These are phyloP conservation scores for Suhomyces sp. DNA, from an alignment of 805 yeast genomes.

Conservation along the genomic window DNA sequence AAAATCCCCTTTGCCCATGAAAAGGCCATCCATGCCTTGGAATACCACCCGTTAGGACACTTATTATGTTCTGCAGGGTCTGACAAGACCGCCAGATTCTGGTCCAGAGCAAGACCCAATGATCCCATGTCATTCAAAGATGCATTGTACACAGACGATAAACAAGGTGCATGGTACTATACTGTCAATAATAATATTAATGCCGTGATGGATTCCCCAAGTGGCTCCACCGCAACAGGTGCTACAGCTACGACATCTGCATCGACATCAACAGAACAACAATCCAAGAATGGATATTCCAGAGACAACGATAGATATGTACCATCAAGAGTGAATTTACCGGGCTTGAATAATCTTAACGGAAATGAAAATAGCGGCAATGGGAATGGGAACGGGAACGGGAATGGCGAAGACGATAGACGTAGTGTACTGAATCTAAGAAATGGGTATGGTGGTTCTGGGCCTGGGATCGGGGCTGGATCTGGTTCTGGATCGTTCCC, in stretches of 20 bases:
- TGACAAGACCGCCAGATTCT: constrained; percentile 87
- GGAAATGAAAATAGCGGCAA: too few species aligned
- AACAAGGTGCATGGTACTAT: constrained; percentile 57
- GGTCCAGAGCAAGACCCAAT: constrained; percentile 91
- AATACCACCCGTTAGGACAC: constrained; percentile 94
- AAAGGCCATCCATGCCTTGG: constrained; percentile 83
- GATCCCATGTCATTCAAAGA: constrained; percentile 83
- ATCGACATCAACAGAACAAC: neutral
- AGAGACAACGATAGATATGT: neutral
- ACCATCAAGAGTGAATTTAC: constrained; percentile 16
- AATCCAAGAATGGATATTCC: neutral
- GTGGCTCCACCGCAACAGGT: constrained; percentile 6
- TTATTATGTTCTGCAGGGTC: constrained; percentile 88
- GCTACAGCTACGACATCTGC: neutral
- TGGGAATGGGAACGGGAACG: too few species aligned
- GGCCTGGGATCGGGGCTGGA: too few species aligned
- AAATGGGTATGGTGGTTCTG: too few species aligned
- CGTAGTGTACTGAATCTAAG: too few species aligned
- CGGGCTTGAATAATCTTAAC: constrained; percentile 26
- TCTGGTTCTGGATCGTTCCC: too few species aligned
- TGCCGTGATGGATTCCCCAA: constrained; percentile 27
- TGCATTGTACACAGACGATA: constrained; percentile 71
- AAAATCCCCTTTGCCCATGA: constrained; percentile 91
- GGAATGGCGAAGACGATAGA: too few species aligned
- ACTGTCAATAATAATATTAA: constrained; percentile 46